phyloP scores from a whole-genome alignment of 1,284 basidiomycete species.

The Erythrobasidium hasegawianum region DNA sequence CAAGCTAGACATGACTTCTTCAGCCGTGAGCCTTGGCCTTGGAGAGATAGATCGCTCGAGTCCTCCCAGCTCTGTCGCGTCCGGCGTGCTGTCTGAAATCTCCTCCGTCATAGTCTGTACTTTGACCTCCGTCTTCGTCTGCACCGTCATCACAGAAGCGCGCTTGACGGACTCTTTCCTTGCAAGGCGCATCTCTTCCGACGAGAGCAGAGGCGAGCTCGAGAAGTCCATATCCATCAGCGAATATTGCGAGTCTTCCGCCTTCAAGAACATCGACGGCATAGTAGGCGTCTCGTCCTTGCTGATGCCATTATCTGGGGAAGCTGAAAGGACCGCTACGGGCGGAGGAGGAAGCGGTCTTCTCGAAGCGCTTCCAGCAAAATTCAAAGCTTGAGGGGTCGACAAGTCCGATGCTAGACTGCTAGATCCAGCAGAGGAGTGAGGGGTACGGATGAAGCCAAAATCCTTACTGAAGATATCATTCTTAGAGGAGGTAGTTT shows the following conservation, averaged over 20 bases:
- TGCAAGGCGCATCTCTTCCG: constrained; percentile 20
- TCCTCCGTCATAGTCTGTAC: not conserved
- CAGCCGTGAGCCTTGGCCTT: constrained; percentile 14
- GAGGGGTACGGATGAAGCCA: constrained; percentile 22
- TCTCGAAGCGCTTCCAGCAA: constrained; percentile 15
- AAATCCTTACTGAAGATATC: constrained; percentile 31
- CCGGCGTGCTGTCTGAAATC: not conserved
- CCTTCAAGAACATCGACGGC: not conserved
- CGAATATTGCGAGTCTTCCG: constrained; percentile 29
- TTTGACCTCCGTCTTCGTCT: not conserved
- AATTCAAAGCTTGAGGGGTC: constrained; percentile 29
- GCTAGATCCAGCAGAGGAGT: constrained; percentile 15
- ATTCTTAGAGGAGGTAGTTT: not conserved
- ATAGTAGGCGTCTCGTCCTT: constrained; percentile 6
- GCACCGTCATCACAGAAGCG: not conserved
- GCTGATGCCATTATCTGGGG: not conserved
- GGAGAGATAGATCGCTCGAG: constrained; percentile 16
- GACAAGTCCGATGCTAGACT: constrained; percentile 7
- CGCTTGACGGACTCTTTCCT: constrained; percentile 31
- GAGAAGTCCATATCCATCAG: constrained; percentile 26
- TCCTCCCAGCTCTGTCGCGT: not conserved
- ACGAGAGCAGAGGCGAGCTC: constrained; percentile 2
- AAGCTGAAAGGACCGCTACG: not conserved
- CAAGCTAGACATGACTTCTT: constrained; percentile 23
- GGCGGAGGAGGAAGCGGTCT: constrained; percentile 30